Percentiles rank a stretch among this genome's conserved stretches.
Evolutionary conservation across 208 protist species (phyloP).

Genomic region (Wallacemonas sp.): DNA sequence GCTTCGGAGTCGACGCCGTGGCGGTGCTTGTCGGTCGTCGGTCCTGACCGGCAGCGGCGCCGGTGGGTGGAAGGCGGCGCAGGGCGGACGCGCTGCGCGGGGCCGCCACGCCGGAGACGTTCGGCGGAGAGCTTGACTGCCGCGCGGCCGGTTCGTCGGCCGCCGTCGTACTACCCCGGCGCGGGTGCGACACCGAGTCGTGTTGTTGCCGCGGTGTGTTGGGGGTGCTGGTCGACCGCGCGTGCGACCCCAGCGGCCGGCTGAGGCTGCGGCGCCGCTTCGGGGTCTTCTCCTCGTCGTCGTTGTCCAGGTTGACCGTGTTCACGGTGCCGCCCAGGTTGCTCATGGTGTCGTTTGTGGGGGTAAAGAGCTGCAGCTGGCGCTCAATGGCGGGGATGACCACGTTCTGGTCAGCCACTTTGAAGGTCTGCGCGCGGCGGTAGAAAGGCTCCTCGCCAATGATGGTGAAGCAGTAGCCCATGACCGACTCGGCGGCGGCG

Average conservation of each 20-base stretch:
- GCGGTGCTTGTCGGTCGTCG: not conserved
- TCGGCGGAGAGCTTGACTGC: slow-evolving; percentile 10
- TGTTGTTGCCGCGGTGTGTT: slow-evolving; percentile 2
- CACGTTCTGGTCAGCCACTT: slow-evolving; percentile 78
- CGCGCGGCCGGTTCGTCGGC: no score
- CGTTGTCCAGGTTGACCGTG: slow-evolving; percentile 17
- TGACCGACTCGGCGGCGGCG: slow-evolving; percentile 68
- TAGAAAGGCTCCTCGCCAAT: slow-evolving; percentile 67
- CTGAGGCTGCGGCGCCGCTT: not conserved
- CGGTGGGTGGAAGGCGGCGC: not conserved
- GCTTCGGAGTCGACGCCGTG: not conserved
- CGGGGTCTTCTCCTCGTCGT: slow-evolving; percentile 26
- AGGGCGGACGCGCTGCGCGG: not conserved
- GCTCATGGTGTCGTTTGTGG: slow-evolving; percentile 13
- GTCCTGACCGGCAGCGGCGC: not conserved
- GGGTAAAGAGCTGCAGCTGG: slow-evolving; percentile 50
- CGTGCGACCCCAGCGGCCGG: not conserved
- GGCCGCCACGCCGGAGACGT: not conserved
- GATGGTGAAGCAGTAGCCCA: slow-evolving; percentile 65
- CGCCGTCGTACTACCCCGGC: not conserved
- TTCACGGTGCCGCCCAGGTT: slow-evolving; percentile 13
- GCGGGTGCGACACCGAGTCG: not conserved
- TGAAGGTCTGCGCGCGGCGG: slow-evolving; percentile 56
- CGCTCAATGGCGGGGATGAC: slow-evolving; percentile 74
- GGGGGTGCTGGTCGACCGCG: not conserved